A percentile compares a stretch with the other conserved stretches of the same genome.
Conservation (phyloP, 2,329 filamentous ascomycete species). For the Beauveria medogensis region DNA sequence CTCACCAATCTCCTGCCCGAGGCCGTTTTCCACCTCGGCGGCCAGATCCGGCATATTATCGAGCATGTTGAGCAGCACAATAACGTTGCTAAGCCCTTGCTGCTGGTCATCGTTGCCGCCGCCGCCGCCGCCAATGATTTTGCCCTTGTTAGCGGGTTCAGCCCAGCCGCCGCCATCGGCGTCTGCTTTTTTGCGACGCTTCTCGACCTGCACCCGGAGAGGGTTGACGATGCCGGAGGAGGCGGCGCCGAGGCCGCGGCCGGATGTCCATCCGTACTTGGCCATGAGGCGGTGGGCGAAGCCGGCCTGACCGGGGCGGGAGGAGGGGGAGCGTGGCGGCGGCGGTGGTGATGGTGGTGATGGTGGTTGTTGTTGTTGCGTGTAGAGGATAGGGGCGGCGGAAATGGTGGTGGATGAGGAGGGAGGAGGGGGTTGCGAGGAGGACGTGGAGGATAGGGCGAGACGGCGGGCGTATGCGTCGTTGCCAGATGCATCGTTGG, state of each 20-base stretch:
- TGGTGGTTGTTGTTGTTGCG: conserved; percentile 28
- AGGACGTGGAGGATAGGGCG: conserved; percentile 46
- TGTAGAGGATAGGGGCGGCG: conserved; percentile 70
- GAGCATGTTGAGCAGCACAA: conserved; percentile 78
- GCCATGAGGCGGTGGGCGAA: conserved; percentile 85
- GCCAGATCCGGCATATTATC: conserved; percentile 70
- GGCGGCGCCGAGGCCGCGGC: conserved; percentile 76
- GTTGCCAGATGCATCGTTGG: conserved; percentile 56
- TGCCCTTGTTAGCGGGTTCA: conserved; percentile 60
- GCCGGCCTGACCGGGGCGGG: conserved; percentile 68
- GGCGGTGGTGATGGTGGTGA: conserved; percentile 16
- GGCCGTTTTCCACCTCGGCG: conserved; percentile 63
- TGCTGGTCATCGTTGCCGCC: conserved; percentile 39
- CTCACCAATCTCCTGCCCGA: conserved; percentile 93
- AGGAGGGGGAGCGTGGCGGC: conserved; percentile 47
- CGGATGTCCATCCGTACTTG: conserved; percentile 90
- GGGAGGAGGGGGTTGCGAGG: conserved; percentile 26
- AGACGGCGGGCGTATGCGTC: conserved; percentile 60
- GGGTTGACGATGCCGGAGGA: conserved; percentile 78
- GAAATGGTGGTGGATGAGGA: conserved; percentile 50
- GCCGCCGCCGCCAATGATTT: conserved; percentile 65
- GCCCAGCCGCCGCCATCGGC: conserved; percentile 72
- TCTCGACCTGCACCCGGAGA: conserved; percentile 75
- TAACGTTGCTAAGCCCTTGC: conserved; percentile 70
- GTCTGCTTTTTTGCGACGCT: conserved; percentile 71